Percentiles rank a stretch among this genome's conserved stretches.
phyloP scores from a whole-genome alignment of 352 stramenopile genomes.

The Aphanomyces astaci region DNA sequence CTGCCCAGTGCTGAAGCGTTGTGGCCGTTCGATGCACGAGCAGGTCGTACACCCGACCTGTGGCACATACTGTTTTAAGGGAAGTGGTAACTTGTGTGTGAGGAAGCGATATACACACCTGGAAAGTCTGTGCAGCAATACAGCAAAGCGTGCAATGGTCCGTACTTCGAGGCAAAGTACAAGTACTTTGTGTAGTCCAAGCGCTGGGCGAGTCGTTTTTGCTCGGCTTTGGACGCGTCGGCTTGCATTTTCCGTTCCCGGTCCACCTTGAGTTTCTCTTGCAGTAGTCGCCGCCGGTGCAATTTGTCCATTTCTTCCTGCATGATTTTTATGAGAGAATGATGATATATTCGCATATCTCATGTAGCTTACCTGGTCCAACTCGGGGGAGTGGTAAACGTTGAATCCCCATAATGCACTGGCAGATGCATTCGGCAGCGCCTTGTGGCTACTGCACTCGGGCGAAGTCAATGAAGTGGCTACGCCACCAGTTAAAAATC shows the following conservation, averaged over 20 bases:
- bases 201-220: constrained; percentile 1
- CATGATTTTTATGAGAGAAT: background rate
- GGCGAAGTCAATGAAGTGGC: background rate
- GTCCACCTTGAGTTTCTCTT: constrained; percentile 10
- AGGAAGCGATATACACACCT: too few species aligned
- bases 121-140: constrained; percentile 29
- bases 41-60: constrained; percentile 27
- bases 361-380: constrained; percentile 19
- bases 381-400: constrained; percentile 25
- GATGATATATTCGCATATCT: too few species aligned
- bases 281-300: background rate
- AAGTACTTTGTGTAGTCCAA: constrained; percentile 30
- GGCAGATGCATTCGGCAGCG: background rate
- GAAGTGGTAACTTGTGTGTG: too few species aligned
- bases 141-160: constrained; percentile 26
- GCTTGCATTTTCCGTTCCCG: background rate
- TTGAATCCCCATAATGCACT: constrained; percentile 28
- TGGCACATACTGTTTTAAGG: too few species aligned
- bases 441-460: background rate
- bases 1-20: constrained; percentile 27
- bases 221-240: background rate
- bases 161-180: constrained; percentile 26
- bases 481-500: background rate
- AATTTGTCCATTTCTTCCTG: constrained; percentile 4
- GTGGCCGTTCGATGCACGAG: constrained; percentile 23